These are phyloP conservation scores for Nelumbo lutea DNA, from an alignment of 164 flowering plant species.

Conservation along the genomic window DNA sequence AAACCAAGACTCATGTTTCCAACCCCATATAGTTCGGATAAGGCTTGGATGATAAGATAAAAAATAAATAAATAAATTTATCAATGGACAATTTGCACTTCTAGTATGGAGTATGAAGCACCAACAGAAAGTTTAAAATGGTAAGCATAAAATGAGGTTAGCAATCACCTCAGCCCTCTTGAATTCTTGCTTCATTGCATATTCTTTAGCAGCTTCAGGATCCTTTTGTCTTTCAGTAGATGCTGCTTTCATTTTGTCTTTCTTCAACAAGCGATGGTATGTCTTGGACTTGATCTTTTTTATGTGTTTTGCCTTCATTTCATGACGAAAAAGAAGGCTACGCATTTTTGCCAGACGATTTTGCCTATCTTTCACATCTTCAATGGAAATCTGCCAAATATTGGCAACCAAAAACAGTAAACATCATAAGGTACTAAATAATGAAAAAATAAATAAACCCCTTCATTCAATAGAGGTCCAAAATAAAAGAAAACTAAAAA, in stretches of 20 bases:
- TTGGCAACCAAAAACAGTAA: not conserved
- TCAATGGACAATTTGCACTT: no score
- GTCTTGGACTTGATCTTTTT: conserved; percentile 89
- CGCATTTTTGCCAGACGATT: conserved; percentile 85
- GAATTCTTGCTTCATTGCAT: conserved; percentile 73
- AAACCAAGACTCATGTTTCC: no score
- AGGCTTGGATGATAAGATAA: no score
- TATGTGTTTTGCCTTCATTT: conserved; percentile 67
- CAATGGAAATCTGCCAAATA: conserved; percentile 50
- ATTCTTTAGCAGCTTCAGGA: conserved; percentile 84
- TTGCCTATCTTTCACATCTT: conserved; percentile 63
- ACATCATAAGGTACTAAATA: no score
- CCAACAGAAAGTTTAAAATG: not conserved
- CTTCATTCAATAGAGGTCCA: no score
- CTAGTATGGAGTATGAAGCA: no score
- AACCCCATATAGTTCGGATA: no score
- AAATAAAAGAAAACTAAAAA: no score
- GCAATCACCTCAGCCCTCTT: conserved; percentile 71
- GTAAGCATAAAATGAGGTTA: not conserved
- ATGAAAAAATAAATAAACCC: no score
- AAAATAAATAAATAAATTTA: no score
- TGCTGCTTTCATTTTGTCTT: conserved; percentile 50
- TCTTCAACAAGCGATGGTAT: conserved; percentile 67
- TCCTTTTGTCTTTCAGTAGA: conserved; percentile 42
- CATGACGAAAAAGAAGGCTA: conserved; percentile 83